phyloP scores from a whole-genome alignment of 1,139 yeast genomes.

The Yamadazyma sp. region DNA sequence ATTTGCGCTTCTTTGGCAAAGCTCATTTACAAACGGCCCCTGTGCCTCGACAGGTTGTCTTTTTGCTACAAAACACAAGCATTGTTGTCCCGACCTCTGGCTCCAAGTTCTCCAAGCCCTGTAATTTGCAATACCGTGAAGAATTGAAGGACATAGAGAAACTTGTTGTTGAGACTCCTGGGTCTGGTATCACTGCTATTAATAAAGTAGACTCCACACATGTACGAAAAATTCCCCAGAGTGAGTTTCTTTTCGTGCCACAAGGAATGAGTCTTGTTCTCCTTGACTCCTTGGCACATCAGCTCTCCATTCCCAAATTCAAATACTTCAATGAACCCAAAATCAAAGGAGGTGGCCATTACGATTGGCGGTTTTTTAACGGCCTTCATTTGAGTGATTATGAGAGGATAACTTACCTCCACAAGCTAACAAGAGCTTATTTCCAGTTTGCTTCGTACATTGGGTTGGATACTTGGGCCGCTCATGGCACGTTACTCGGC shows the following conservation, averaged over 20 bases:
- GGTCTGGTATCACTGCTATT: neutral
- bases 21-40: conserved; percentile 3
- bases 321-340: conserved; percentile 22
- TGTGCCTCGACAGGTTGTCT: conserved; percentile 5
- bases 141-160: neutral
- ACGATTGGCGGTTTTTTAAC: conserved; percentile 25
- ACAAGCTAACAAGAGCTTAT: conserved; percentile 55
- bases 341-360: conserved; percentile 18
- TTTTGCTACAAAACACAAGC: conserved; percentile 3
- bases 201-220: neutral
- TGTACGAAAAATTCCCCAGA: neutral
- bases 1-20: neutral
- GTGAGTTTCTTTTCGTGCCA: conserved; percentile 6
- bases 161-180: neutral
- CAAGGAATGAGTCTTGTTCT: neutral
- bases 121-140: neutral
- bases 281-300: neutral
- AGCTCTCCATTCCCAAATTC: conserved; percentile 1
- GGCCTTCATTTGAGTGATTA: conserved; percentile 21
- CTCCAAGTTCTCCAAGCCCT: neutral
- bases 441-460: conserved; percentile 44
- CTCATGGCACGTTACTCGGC: conserved; percentile 60
- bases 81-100: conserved; percentile 3
- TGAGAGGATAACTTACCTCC: conserved; percentile 45
- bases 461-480: conserved; percentile 54